Conservation (phyloP, 2,329 filamentous ascomycete species). For the Sporothrix pseudoabietina region DNA sequence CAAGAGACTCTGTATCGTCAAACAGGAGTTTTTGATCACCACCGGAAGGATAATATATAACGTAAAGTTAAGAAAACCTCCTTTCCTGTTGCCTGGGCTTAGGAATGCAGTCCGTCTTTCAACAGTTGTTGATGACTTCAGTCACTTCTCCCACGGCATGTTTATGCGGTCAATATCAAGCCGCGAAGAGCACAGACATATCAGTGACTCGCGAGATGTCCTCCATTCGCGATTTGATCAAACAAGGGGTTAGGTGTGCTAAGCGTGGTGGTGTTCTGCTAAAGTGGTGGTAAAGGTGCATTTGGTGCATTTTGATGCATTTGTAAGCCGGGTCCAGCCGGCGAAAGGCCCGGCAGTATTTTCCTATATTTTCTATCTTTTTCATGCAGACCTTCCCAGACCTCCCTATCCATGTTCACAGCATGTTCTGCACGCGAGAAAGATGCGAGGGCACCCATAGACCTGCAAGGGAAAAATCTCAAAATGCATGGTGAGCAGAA, state of each 20-base stretch:
- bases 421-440: neutral
- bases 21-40: neutral
- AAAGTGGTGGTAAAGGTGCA: neutral
- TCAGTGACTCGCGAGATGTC: neutral
- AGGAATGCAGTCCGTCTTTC: neutral
- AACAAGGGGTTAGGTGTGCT: neutral
- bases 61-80: neutral
- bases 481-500: neutral
- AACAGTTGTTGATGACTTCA: neutral
- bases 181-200: neutral
- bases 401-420: neutral
- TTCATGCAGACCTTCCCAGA: neutral
- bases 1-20: neutral
- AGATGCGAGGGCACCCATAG: neutral
- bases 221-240: neutral
- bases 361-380: neutral
- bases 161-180: neutral
- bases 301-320: neutral
- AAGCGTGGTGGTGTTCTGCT: neutral
- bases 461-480: neutral
- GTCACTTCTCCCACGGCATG: neutral
- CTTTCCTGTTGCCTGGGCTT: neutral
- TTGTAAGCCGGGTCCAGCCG: constrained; percentile 18
- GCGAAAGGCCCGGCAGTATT: constrained; percentile 2
- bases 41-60: neutral